A percentile compares a stretch with the other conserved stretches of the same genome.
Conservation (phyloP, 2,329 filamentous ascomycete species). For the Aspergillus fischeri region DNA sequence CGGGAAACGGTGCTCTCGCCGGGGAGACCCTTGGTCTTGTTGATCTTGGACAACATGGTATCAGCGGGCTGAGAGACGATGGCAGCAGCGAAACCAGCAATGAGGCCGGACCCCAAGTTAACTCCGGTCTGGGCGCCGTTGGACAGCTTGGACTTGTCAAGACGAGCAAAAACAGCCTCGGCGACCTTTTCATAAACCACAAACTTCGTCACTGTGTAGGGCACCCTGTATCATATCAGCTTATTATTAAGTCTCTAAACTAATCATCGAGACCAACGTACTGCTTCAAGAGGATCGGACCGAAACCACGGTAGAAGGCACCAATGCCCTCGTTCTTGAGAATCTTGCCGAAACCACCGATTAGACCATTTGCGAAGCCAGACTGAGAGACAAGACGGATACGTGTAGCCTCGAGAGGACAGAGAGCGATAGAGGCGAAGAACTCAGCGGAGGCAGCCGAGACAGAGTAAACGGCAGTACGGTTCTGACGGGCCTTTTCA, state of each 20-base stretch:
- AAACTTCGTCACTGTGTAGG: constrained; percentile 94
- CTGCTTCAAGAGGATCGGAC: constrained; percentile 82
- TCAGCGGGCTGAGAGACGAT: constrained; percentile 85
- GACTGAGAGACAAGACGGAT: constrained; percentile 89
- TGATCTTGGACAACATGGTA: constrained; percentile 93
- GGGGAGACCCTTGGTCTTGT: constrained; percentile 85
- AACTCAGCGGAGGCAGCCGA: constrained; percentile 59
- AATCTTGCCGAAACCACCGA: constrained; percentile 80
- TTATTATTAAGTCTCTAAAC: neutral
- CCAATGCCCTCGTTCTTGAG: constrained; percentile 74
- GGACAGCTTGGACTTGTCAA: constrained; percentile 69
- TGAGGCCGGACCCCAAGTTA: constrained; percentile 80
- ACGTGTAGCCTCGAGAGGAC: constrained; percentile 88
- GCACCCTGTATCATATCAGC: constrained; percentile 57
- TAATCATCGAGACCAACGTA: constrained; percentile 41
- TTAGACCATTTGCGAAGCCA: constrained; percentile 74
- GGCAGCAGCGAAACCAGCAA: constrained; percentile 83
- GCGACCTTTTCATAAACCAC: constrained; percentile 87
- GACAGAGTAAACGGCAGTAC: constrained; percentile 75
- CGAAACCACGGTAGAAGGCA: constrained; percentile 89
- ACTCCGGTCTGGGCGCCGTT: constrained; percentile 68
- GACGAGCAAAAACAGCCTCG: constrained; percentile 63
- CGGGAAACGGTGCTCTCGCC: constrained; percentile 78
- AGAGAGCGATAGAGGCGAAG: constrained; percentile 65
- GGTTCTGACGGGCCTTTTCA: constrained; percentile 72